A percentile compares a stretch with the other conserved stretches of the same genome.
Conservation (phyloP, 768 basidiomycete species). For the Mycena capillaripes region DNA sequence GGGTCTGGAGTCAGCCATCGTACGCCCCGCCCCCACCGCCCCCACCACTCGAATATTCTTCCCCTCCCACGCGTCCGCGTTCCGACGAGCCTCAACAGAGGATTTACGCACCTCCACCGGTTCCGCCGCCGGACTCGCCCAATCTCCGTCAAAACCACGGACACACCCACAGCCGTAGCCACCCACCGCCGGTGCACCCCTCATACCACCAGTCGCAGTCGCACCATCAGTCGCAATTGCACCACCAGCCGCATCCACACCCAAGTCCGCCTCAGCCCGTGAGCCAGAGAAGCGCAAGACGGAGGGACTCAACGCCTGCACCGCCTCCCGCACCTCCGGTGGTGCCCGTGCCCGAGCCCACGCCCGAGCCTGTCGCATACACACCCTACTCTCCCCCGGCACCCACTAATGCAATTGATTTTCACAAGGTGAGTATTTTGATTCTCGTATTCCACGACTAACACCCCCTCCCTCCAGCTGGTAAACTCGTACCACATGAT, state of each 20-base stretch:
- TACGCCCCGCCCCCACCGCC: constrained; percentile 29
- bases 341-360: constrained; percentile 5
- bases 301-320: constrained; percentile 29
- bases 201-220: constrained; percentile 30
- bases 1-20: constrained; percentile 26
- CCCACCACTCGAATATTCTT: constrained; percentile 30
- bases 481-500: constrained; percentile 33
- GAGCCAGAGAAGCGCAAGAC: constrained; percentile 14
- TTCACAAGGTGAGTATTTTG: constrained; percentile 21
- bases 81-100: constrained; percentile 28
- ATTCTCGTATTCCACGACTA: background rate
- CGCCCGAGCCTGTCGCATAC: constrained; percentile 8
- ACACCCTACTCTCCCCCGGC: constrained; percentile 23
- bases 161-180: constrained; percentile 1
- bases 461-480: constrained; percentile 15
- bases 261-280: constrained; percentile 23
- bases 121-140: constrained; percentile 27
- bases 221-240: background rate
- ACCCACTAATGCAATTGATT: constrained; percentile 29
- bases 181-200: constrained; percentile 17
- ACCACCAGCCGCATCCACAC: constrained; percentile 19
- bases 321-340: constrained; percentile 15
- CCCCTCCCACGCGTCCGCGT: constrained; percentile 27
- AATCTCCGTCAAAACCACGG: constrained; percentile 9
- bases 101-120: constrained; percentile 23